Evolutionary conservation across 2,329 filamentous ascomycete genomes (phyloP).

Genomic region (Ramichloridium luteum): DNA sequence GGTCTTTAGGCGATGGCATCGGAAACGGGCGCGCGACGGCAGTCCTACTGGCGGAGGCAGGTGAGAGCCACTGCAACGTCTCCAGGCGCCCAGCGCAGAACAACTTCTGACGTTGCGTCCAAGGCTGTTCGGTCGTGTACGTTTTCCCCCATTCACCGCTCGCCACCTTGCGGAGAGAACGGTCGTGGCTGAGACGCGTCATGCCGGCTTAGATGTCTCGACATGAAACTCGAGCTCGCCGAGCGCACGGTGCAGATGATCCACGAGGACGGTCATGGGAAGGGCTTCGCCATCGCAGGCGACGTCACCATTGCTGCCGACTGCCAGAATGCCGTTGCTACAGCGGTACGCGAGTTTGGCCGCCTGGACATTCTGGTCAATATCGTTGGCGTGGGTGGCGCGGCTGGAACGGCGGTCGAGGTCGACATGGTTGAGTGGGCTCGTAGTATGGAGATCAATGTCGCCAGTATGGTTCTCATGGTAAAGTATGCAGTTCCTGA

Average conservation of each 20-base stretch:
- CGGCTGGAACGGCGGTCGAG: constrained; percentile 46
- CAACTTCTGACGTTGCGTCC: no score
- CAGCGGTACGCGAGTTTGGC: constrained; percentile 39
- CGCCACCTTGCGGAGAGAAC: no score
- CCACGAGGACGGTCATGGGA: constrained; percentile 27
- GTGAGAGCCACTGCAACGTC: no score
- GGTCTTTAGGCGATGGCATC: constrained; percentile 44
- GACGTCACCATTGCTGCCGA: constrained; percentile 45
- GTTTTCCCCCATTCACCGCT: no score
- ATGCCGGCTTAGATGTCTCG: no score
- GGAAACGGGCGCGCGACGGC: constrained; percentile 49
- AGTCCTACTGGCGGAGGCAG: constrained; percentile 48
- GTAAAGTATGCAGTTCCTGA: constrained; percentile 46
- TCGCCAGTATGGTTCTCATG: constrained; percentile 55
- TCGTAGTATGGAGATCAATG: constrained; percentile 47
- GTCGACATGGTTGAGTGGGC: constrained; percentile 49
- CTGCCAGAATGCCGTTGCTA: constrained; percentile 34
- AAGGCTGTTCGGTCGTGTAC: constrained; percentile 47
- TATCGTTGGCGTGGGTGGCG: constrained; percentile 50
- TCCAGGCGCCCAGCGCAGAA: no score
- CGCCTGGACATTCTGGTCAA: constrained; percentile 53
- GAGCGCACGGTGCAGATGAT: constrained; percentile 44
- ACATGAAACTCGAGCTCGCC: constrained; percentile 39
- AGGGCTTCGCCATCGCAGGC: constrained; percentile 33
- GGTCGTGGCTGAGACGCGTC: no score